Percentiles rank a stretch among this genome's conserved stretches.
These are phyloP conservation scores for Magnusiomyces magnusii DNA, from an alignment of 1,139 yeast genomes.

Conservation along the genomic window DNA sequence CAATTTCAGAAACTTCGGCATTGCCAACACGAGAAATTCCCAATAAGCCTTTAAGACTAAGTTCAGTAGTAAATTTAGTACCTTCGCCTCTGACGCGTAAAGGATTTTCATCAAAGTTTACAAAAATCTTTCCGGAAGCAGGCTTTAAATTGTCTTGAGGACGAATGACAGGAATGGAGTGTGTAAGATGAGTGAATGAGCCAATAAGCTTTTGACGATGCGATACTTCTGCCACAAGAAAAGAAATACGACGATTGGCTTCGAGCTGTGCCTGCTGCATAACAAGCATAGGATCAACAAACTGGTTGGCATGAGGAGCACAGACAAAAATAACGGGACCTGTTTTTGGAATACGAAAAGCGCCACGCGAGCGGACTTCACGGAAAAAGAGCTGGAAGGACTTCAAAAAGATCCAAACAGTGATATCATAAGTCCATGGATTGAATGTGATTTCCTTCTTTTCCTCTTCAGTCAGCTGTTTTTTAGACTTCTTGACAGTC, in stretches of 20 bases:
- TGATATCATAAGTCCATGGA: constrained; percentile 33
- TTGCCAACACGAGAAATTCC: constrained; percentile 73
- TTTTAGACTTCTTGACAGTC: background rate
- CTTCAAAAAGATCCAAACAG: constrained; percentile 33
- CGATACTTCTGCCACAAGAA: constrained; percentile 80
- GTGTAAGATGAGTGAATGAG: constrained; percentile 60
- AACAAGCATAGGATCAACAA: constrained; percentile 81
- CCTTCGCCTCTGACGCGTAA: constrained; percentile 52
- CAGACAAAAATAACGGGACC: constrained; percentile 94
- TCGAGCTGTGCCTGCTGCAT: constrained; percentile 74
- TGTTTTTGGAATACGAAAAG: constrained; percentile 69
- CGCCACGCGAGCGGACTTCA: constrained; percentile 86
- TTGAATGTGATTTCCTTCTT: constrained; percentile 9
- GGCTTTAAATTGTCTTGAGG: constrained; percentile 73
- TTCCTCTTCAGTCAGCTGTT: background rate
- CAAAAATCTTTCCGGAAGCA: constrained; percentile 55
- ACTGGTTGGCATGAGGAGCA: constrained; percentile 97
- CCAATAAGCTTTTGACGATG: constrained; percentile 65
- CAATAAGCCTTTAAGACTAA: constrained; percentile 58
- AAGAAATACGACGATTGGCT: constrained; percentile 68
- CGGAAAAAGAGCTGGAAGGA: constrained; percentile 65
- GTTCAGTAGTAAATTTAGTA: constrained; percentile 61
- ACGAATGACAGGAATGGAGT: constrained; percentile 83
- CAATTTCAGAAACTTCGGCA: constrained; percentile 58
- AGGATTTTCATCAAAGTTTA: constrained; percentile 37